Evolutionary conservation across 768 basidiomycete genomes (phyloP).

Genomic region (Cystoderma amianthinum): DNA sequence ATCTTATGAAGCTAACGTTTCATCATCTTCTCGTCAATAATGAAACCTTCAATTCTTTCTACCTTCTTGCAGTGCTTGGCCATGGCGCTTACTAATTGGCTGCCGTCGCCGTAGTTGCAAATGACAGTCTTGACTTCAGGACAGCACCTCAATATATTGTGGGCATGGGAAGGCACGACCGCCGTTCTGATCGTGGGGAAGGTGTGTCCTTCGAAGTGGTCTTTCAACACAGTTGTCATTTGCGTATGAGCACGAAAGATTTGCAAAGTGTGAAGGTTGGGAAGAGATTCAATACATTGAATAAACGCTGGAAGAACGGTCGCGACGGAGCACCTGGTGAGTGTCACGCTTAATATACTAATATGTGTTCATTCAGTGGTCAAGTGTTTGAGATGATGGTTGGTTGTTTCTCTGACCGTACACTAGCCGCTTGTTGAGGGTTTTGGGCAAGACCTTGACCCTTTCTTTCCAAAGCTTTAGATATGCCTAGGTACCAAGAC

Average conservation of each 20-base stretch:
- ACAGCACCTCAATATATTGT: constrained; percentile 22
- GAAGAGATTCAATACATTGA: constrained; percentile 16
- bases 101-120: constrained; percentile 14
- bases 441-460: constrained; percentile 15
- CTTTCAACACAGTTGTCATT: constrained; percentile 21
- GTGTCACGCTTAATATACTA: constrained; percentile 12
- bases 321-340: constrained; percentile 16
- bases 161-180: constrained; percentile 17
- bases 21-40: constrained; percentile 10
- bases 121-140: constrained; percentile 17
- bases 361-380: constrained; percentile 11
- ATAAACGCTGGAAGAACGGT: constrained; percentile 19
- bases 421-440: constrained; percentile 13
- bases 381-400: background rate
- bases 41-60: constrained; percentile 17
- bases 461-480: constrained; percentile 15
- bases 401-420: constrained; percentile 11
- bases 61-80: constrained; percentile 19
- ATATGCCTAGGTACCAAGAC: constrained; percentile 16
- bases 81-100: constrained; percentile 20
- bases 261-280: constrained; percentile 22
- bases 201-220: constrained; percentile 15
- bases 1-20: constrained; percentile 15
- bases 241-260: constrained; percentile 20
- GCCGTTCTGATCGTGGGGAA: constrained; percentile 16